A percentile compares a stretch with the other conserved stretches of the same genome.
These are phyloP conservation scores for Hypholoma sublateritium DNA, from an alignment of 768 basidiomycete genomes.

Conservation along the genomic window DNA sequence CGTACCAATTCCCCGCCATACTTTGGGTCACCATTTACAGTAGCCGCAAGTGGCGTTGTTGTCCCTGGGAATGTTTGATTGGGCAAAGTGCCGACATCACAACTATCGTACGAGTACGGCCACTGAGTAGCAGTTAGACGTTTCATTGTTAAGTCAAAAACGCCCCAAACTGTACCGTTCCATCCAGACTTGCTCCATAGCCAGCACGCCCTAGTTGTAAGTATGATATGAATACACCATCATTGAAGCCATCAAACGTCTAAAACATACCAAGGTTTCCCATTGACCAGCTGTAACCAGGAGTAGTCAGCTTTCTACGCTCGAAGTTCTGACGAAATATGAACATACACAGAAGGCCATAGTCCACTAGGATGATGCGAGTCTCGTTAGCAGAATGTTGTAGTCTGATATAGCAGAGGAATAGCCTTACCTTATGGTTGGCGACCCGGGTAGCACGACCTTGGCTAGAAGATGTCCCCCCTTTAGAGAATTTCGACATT, in stretches of 20 bases:
- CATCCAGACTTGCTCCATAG: constrained; percentile 70
- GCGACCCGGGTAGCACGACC: constrained; percentile 26
- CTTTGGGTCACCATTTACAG: constrained; percentile 38
- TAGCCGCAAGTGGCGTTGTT: constrained; percentile 47
- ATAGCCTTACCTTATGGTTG: constrained; percentile 21
- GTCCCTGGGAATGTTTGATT: constrained; percentile 77
- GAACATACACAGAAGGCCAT: constrained; percentile 37
- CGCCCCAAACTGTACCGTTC: constrained; percentile 44
- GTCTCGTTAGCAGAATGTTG: not conserved
- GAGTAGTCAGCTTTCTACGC: constrained; percentile 4
- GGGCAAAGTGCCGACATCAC: constrained; percentile 78
- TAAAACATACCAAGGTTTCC: constrained; percentile 47
- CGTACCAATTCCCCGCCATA: constrained; percentile 40
- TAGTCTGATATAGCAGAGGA: too few species aligned
- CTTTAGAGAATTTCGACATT: not conserved
- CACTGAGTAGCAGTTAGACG: constrained; percentile 34
- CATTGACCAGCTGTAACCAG: constrained; percentile 43
- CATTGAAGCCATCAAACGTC: not conserved
- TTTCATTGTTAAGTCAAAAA: too few species aligned
- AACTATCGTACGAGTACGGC: constrained; percentile 73
- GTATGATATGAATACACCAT: constrained; percentile 29
- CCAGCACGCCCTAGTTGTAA: constrained; percentile 58
- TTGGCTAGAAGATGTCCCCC: constrained; percentile 16
- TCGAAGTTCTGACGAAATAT: not conserved
- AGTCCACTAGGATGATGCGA: constrained; percentile 22